Evolutionary conservation across 2,329 filamentous ascomycete genomes (phyloP).

Genomic region (Talaromyces atroroseus): DNA sequence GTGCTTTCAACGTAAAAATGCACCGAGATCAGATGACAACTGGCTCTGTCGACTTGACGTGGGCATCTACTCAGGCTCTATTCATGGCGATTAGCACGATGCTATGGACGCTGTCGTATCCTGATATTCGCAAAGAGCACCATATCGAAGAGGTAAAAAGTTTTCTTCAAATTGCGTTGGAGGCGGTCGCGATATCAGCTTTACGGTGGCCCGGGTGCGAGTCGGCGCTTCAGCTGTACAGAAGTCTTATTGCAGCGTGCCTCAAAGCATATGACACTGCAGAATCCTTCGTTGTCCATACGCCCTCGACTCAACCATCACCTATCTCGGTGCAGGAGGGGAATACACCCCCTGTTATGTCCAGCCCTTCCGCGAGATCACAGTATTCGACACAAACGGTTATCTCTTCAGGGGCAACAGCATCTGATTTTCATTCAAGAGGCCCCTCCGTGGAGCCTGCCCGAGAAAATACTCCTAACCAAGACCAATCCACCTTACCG

Average conservation of each 20-base stretch:
- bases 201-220: constrained; percentile 88
- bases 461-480: constrained; percentile 20
- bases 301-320: constrained; percentile 39
- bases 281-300: constrained; percentile 48
- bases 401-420: constrained; percentile 23
- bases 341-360: constrained; percentile 34
- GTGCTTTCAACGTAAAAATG: constrained; percentile 73
- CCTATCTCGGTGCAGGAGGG: constrained; percentile 36
- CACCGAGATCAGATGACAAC: constrained; percentile 73
- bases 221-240: constrained; percentile 77
- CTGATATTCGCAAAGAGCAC: constrained; percentile 70
- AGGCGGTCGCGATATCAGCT: constrained; percentile 72
- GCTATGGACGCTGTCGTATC: constrained; percentile 85
- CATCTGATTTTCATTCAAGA: constrained; percentile 28
- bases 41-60: constrained; percentile 76
- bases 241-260: constrained; percentile 78
- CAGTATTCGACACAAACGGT: constrained; percentile 28
- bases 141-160: constrained; percentile 68
- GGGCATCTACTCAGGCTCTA: constrained; percentile 83
- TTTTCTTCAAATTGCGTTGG: constrained; percentile 67
- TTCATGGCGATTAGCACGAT: constrained; percentile 91
- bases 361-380: constrained; percentile 36
- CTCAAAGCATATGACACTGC: constrained; percentile 76
- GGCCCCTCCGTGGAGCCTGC: constrained; percentile 30
- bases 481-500: constrained; percentile 18